Base-by-base conservation (phyloP, 73 alveolate species). In the Paramecium octaurelia region DNA sequence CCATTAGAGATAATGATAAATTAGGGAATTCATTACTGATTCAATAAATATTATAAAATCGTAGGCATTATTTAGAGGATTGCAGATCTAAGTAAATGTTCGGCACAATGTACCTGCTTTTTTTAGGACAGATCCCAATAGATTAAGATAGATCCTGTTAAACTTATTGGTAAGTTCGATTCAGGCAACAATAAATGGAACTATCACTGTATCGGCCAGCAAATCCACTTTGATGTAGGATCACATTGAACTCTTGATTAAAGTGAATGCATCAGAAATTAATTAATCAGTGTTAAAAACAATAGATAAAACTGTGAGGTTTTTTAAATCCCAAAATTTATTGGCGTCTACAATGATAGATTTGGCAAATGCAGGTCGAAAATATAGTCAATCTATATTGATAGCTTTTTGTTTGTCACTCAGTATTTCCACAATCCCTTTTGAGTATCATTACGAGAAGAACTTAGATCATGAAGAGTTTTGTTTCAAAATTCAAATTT, bases 81-180 rank as follows among this genome's bases (percentile, higher is more conserved):
- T 73, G 14, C 11, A 73, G 8, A 23, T 73, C 6, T 9, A 34
- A 40, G 59, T 73, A 2, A 73, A 34, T 16, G 46, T 73, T 35
- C 36, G 59, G 20, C 27, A 34, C 8, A 73, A 73, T 73, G 87
- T 73, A 12, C 64, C 87, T 73, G 59, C 57, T 9, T 73, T 73
- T 36, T 36, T 73, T 9, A 73, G 87, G 20, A 73, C 87, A 14
- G 87, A 73, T 36, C 87, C 87, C 6, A 73, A 73, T 20, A 73
- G 87, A 73, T 38, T 73, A 11, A 73, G 87, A 73, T 38, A 73
- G 10, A 73, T 73, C 34, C 4, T 73, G 20, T 36, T 40, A 23
- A 73, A 73, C 20, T 20, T 73, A 8, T 43, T 73, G n/a, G 59
- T 40, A n/a, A 36, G 58, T 21, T 40, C 59, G 6, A 73, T 73